Evolutionary conservation across 106 monocot species (phyloP), one percentile per base, ranked within the genome.

Genomic region (Phalaenopsis equestris): DNA sequence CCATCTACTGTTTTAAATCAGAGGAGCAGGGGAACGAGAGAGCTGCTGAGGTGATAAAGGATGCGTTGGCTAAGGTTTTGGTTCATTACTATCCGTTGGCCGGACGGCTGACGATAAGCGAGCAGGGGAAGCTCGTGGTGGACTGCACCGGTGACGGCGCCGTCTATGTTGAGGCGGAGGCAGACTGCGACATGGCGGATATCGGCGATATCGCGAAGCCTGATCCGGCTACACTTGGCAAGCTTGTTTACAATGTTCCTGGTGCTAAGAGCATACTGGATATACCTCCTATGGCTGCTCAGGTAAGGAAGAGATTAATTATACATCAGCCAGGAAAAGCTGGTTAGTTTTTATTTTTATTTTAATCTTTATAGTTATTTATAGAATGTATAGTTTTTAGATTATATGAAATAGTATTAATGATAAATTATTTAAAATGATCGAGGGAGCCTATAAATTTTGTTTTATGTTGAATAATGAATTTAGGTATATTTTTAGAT

Each of bases 11-110:
- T 79, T 94, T 90, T 86, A 82, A 82, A 21, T 57, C 83, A 5
- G 85, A 81, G 8, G 81, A 39, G 16, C 80, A 17, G 52, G 86
- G 82, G 38, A 84, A 81, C 17, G 91, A 80, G 49, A 47, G 7
- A 12, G 89, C 86, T 43, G 23, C 58, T 11, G 84, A 75, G 56
- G 84, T 56, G 37, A 78, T 89, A 47, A 90, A 80, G 75, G 87
- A 84, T 11, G 86, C 92, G 1, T 41, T 95, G 49, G 75, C 88
- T 5, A 85, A 80, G 80, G 92, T 92, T 5, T 85, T 95, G 5
- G 92, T 95, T 3, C 90, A 87, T 65, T 95, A 90, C 81, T 90
- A 92, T 64, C 95, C 95, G 15, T 81, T 95, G 19, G 90, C 95
- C 36, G 95, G 95, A 0, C 83, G 92, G 83, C 86, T 94, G 3